Conservation (phyloP, 768 basidiomycete species). For the Tricholoma matsutake region DNA sequence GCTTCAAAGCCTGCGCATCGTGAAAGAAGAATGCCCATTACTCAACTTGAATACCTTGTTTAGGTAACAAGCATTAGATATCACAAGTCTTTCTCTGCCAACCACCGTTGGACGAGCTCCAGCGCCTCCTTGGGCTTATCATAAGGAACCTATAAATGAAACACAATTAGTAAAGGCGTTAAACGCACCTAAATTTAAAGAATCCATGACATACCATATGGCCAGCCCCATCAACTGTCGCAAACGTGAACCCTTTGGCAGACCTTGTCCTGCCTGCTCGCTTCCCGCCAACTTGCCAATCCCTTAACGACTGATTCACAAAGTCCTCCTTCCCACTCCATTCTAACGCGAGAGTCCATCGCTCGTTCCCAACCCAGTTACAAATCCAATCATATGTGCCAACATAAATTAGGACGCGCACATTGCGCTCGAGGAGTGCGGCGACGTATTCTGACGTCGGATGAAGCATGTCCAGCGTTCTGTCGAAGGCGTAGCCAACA, state of each 20-base stretch:
- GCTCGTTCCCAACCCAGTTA: conserved; percentile 65
- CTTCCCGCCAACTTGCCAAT: conserved; percentile 55
- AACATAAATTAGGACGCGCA: conserved; percentile 52
- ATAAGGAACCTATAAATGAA: conserved; percentile 45
- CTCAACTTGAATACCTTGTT: no score
- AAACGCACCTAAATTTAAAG: not conserved
- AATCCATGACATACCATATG: conserved; percentile 51
- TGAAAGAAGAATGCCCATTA: no score
- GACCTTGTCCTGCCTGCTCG: conserved; percentile 56
- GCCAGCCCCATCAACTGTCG: conserved; percentile 56
- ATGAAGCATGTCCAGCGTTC: conserved; percentile 50
- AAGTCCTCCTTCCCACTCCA: conserved; percentile 59
- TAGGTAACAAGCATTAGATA: conserved; percentile 15
- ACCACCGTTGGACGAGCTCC: conserved; percentile 44
- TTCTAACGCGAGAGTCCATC: conserved; percentile 54
- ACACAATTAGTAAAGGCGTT: not conserved
- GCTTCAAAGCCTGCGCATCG: no score
- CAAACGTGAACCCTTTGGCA: conserved; percentile 54
- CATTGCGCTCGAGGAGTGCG: conserved; percentile 43
- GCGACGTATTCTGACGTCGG: conserved; percentile 57
- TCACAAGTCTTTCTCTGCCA: conserved; percentile 26
- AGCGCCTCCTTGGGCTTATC: conserved; percentile 56
- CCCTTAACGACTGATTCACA: conserved; percentile 35
- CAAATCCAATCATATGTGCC: conserved; percentile 56
- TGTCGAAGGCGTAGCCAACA: conserved; percentile 48